Evolutionary conservation across 2,329 filamentous ascomycete genomes (phyloP), one percentile per base, ranked within the genome.

Genomic region (Ophiostoma piceae): DNA sequence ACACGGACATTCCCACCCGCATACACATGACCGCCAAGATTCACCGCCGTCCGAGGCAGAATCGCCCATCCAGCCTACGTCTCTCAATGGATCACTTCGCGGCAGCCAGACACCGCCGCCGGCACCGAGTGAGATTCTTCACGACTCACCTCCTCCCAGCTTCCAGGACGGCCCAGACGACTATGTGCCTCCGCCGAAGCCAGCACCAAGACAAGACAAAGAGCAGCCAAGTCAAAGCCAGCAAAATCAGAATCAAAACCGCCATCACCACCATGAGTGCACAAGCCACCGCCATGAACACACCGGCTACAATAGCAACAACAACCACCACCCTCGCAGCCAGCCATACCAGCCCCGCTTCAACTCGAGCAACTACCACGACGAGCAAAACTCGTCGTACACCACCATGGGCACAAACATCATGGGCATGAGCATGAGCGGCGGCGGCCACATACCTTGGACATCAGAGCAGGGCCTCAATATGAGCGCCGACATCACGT

Each of bases 401-500:
- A 41, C 11, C 35, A 11, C 37, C 14, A 64, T 64, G 60, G 67
- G 68, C 16, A 26, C n/a, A n/a, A n/a, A 62, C 9, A 32, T 41
- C 12, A 64, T 60, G 43, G 67, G 67, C 47, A 39, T 67, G 29
- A 35, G 37, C 51, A 57, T 41, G 29, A 66, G 64, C 67, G 43
- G 66, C 32, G 51, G 26, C 16, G 57, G 60, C 0, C 60, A 37
- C 16, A 64, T n/a, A 8, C 68, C 57, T 3, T 71, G 71, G 70
- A 16, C 69, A 1, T 32, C 67, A 39, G 67, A 69, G 19, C 71
- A 70, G 26, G 67, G 66, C 12, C 68, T 69, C 32, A 64, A 37
- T n/a, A 35, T 64, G 60, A 64, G 29, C 35, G 69, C 71, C n/a
- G 73, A 73, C 62, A 72, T 73, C 16, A 73, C 71, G 0, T 83